Conservation (phyloP, 805 yeast genomes). For the Lipomyces mesembrius region DNA sequence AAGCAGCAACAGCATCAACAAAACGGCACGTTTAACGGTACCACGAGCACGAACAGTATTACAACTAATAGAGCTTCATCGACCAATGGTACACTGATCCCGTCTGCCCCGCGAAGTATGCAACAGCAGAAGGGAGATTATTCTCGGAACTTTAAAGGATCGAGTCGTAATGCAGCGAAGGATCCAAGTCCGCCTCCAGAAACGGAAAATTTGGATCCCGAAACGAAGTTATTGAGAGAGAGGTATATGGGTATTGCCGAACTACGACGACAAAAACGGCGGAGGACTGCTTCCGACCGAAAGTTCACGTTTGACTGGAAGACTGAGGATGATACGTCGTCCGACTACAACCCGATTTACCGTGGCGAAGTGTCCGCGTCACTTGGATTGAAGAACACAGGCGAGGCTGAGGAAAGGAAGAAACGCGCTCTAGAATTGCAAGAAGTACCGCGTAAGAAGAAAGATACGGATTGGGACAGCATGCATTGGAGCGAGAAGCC, state of each 20-base stretch:
- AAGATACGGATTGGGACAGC: slow-evolving; percentile 41
- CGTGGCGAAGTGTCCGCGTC: slow-evolving; percentile 27
- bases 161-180: background rate
- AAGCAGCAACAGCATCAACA: slow-evolving; percentile 6
- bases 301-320: slow-evolving; percentile 75
- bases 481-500: slow-evolving; percentile 73
- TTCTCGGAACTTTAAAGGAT: background rate
- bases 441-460: slow-evolving; percentile 39
- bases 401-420: slow-evolving; percentile 15
- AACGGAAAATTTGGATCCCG: slow-evolving; percentile 10
- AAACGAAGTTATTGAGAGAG: slow-evolving; percentile 29
- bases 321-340: slow-evolving; percentile 65
- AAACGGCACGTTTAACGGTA: background rate
- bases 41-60: background rate
- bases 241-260: slow-evolving; percentile 32
- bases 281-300: slow-evolving; percentile 37
- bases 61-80: slow-evolving; percentile 9
- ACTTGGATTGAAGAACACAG: background rate
- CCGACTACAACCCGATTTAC: slow-evolving; percentile 51
- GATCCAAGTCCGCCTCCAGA: background rate
- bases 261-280: slow-evolving; percentile 21
- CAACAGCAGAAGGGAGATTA: background rate
- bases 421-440: slow-evolving; percentile 28
- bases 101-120: slow-evolving; percentile 6
- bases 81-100: background rate